phyloP scores from a whole-genome alignment of 2,329 filamentous ascomycete species.

The Hansfordia pulvinata region DNA sequence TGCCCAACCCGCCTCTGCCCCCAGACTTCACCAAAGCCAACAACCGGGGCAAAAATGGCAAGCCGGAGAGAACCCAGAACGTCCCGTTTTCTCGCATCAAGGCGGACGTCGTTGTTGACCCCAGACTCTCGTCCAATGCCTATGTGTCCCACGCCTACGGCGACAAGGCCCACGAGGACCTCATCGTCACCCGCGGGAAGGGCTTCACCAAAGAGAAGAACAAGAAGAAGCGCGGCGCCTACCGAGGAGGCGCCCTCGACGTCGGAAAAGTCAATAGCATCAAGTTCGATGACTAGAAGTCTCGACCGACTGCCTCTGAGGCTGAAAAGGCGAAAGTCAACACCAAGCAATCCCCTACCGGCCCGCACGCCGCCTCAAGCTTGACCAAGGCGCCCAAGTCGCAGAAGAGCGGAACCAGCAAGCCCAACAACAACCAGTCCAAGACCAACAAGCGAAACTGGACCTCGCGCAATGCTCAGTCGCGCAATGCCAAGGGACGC shows the following conservation, averaged over 20 bases:
- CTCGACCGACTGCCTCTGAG: too few species aligned
- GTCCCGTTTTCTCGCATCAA: constrained; percentile 68
- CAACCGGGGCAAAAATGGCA: constrained; percentile 15
- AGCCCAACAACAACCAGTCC: too few species aligned
- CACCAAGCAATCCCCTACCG: too few species aligned
- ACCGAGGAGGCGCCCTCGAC: constrained; percentile 81
- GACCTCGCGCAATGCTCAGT: too few species aligned
- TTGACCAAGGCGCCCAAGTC: too few species aligned
- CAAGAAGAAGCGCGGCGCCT: constrained; percentile 88
- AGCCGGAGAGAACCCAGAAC: constrained; percentile 36
- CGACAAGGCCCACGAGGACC: constrained; percentile 72
- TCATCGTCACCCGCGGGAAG: constrained; percentile 87
- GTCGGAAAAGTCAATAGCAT: constrained; percentile 69
- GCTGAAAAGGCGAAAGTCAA: too few species aligned
- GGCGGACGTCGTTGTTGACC: constrained; percentile 53
- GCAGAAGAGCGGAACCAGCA: too few species aligned
- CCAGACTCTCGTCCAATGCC: constrained; percentile 60
- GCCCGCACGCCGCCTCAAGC: too few species aligned
- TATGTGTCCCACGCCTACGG: constrained; percentile 82
- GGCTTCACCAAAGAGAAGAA: constrained; percentile 99
- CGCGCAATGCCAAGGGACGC: too few species aligned
- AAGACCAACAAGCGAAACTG: too few species aligned
- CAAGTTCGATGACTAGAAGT: constrained; percentile 80
- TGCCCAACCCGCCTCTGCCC: constrained; percentile 33
- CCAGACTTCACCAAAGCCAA: constrained; percentile 36